Percentiles rank a stretch among this genome's conserved stretches.
These are phyloP conservation scores for Mycena belliarum DNA, from an alignment of 768 basidiomycete species.

Conservation along the genomic window DNA sequence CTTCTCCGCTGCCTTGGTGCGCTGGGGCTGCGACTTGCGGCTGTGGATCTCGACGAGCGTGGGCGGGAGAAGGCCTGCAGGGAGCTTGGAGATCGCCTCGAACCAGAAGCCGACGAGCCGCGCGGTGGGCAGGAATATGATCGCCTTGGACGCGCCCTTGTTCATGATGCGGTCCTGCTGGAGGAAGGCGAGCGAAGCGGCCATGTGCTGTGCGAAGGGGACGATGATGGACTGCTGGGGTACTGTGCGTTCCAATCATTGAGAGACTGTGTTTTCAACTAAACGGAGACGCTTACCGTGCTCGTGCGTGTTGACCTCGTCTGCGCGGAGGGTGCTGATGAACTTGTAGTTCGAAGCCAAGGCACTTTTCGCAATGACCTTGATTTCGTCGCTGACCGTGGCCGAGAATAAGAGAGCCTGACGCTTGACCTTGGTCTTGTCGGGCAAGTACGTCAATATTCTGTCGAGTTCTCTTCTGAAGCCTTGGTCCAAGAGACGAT, in stretches of 20 bases:
- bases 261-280: not conserved
- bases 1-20: constrained; percentile 48
- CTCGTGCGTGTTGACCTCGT: constrained; percentile 62
- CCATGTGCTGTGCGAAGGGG: constrained; percentile 42
- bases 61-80: constrained; percentile 31
- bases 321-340: constrained; percentile 57
- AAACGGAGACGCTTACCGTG: constrained; percentile 41
- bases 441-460: constrained; percentile 48
- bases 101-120: constrained; percentile 29
- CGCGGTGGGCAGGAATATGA: constrained; percentile 72
- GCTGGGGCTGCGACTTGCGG: constrained; percentile 49
- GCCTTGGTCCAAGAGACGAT: constrained; percentile 72
- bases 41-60: constrained; percentile 62
- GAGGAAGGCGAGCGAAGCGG: constrained; percentile 41
- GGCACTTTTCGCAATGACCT: constrained; percentile 37
- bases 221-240: constrained; percentile 47
- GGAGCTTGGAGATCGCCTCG: constrained; percentile 17
- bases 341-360: constrained; percentile 40
- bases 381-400: constrained; percentile 71
- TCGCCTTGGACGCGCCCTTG: constrained; percentile 40
- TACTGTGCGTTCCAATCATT: constrained; percentile 33
- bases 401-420: constrained; percentile 75
- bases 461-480: constrained; percentile 70
- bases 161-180: constrained; percentile 34
- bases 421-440: constrained; percentile 51